A percentile compares a stretch with the other conserved stretches of the same genome.
Evolutionary conservation across 768 basidiomycete genomes (phyloP).

Genomic region (Collybia nuda): DNA sequence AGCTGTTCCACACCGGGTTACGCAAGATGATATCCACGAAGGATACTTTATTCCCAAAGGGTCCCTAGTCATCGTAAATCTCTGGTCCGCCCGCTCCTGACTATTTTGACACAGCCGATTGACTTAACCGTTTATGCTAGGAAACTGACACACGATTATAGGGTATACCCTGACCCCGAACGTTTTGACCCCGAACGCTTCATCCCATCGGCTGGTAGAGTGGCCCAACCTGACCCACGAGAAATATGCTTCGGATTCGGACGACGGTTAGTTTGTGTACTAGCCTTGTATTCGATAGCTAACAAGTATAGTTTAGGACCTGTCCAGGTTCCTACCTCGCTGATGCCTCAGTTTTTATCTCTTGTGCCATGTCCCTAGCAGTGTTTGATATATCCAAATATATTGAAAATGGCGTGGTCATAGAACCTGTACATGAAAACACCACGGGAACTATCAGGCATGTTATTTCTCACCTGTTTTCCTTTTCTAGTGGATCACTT

Average conservation of each 20-base stretch:
- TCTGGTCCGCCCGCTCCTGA: slow-evolving; percentile 33
- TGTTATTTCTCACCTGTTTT: not conserved
- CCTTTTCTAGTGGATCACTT: too few species aligned
- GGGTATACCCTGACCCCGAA: slow-evolving; percentile 51
- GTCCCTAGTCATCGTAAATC: slow-evolving; percentile 49
- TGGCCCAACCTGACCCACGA: slow-evolving; percentile 56
- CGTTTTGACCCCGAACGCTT: slow-evolving; percentile 63
- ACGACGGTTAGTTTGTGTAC: slow-evolving; percentile 43
- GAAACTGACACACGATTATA: slow-evolving; percentile 55
- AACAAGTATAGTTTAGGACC: slow-evolving; percentile 26
- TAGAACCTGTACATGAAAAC: slow-evolving; percentile 55
- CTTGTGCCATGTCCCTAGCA: slow-evolving; percentile 50
- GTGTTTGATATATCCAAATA: slow-evolving; percentile 51
- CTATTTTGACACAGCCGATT: slow-evolving; percentile 15
- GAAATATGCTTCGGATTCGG: slow-evolving; percentile 71
- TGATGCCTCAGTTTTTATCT: slow-evolving; percentile 52
- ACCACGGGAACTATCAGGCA: slow-evolving; percentile 68
- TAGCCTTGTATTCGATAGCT: not conserved
- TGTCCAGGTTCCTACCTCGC: slow-evolving; percentile 57
- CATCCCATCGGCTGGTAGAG: slow-evolving; percentile 39
- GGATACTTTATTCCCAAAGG: slow-evolving; percentile 65
- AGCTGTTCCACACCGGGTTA: slow-evolving; percentile 56
- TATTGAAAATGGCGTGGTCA: slow-evolving; percentile 40
- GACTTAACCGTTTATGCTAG: slow-evolving; percentile 19
- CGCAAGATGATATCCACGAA: slow-evolving; percentile 59